Evolutionary conservation across 441 rosid species (phyloP), one percentile per base, ranked within the genome.

Genomic region (Pelargonium australe): DNA sequence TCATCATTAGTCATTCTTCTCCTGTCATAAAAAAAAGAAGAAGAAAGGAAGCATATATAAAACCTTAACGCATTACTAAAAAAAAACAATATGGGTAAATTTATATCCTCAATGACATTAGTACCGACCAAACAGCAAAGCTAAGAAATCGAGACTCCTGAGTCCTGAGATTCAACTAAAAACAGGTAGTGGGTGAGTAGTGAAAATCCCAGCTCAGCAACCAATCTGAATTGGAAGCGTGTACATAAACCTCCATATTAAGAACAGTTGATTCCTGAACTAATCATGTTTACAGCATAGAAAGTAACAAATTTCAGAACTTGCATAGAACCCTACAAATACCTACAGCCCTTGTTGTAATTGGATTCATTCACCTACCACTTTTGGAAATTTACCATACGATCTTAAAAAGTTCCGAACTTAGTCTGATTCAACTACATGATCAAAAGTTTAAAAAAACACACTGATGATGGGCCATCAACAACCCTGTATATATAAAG

Each of bases 1-100:
- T 87, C 96, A 79, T 80, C 81, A 57, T 78, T 85, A 11, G 87
- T 82, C 96, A 89, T 87, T 74, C 71, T 64, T 55, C 17, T 5
- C 61, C 61, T 16, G 19, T 55, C 17, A 14, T 7, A 17, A 55
- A 16, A 1, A 55, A 4, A 1, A 3, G 1, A 37, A 37, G 8
- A 37, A 37, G 7, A 37, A 37, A 37, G 8, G 41, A 37, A 5
- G 41, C 41, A 37, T 6, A 37, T 37, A 37, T 37, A 6, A 37
- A 5, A 5, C 41, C 7, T 37, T 37, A 37, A 0, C 7, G 9
- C 20, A 16, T 4, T n/a, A 5, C 58, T 16, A 53, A 53, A 14
- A 53, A 14, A 16, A 16, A 12, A 20, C 14, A 14, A 14, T 5
- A 14, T 53, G 19, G 17, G 7, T 53, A 7, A 53, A 53, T 6